These are phyloP conservation scores for Globisporangium spinosum DNA, from an alignment of 352 stramenopile genomes.

Conservation along the genomic window DNA sequence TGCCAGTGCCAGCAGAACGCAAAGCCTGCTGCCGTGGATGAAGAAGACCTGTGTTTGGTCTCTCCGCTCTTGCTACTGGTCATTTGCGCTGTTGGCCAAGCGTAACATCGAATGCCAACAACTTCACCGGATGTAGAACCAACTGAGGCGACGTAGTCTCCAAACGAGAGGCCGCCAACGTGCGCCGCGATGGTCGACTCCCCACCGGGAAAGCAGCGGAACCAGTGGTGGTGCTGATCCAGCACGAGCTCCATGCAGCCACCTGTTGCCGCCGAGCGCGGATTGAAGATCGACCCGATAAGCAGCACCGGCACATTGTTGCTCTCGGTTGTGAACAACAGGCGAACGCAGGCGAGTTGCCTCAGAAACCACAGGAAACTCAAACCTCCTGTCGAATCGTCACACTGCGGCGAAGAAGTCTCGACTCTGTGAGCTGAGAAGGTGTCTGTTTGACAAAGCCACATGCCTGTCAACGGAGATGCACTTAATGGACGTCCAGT, in stretches of 20 bases:
- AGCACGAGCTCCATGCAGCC: background rate
- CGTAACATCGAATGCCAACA: background rate
- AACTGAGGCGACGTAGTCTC: slow-evolving; percentile 8
- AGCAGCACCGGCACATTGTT: background rate
- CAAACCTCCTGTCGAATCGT: background rate
- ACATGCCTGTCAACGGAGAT: background rate
- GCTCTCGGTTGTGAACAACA: background rate
- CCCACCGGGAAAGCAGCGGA: slow-evolving; percentile 1
- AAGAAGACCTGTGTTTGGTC: too few relatives aligned
- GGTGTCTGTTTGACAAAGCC: background rate
- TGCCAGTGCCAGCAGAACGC: too few relatives aligned
- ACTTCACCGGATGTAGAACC: background rate
- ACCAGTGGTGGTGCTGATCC: slow-evolving; percentile 7
- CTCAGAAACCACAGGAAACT: slow-evolving; percentile 4
- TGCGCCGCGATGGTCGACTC: slow-evolving; percentile 3
- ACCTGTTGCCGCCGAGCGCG: background rate
- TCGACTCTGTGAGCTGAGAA: background rate
- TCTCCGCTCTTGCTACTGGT: too few relatives aligned
- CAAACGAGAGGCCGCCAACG: background rate
- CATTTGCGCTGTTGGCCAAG: background rate
- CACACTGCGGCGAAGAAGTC: background rate
- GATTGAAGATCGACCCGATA: background rate
- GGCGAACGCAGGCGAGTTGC: background rate
- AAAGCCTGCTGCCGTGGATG: too few relatives aligned
- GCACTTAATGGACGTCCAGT: background rate